Evolutionary conservation across 352 stramenopile genomes (phyloP), one percentile per base, ranked within the genome.

Genomic region (Nothophytophthora sp.): DNA sequence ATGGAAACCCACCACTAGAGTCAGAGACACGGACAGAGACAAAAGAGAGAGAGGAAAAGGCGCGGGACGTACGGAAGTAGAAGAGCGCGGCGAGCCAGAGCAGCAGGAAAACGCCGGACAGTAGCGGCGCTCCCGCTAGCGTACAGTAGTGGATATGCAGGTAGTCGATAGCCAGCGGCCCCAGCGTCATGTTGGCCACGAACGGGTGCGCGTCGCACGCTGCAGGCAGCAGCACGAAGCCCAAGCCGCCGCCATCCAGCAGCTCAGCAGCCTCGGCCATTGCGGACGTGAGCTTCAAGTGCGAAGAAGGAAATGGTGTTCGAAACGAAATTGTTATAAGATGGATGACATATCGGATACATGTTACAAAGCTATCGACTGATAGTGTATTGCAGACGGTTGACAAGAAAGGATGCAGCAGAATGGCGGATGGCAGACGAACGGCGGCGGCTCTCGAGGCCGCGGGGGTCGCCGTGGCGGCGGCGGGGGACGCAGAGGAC

Each of bases 131-230:
- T 1, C 51, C 74, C 4, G 58, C 59, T 33, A 95, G 58, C 18
- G 60, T 55, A 39, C 81, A 92, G 52, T 88, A 88, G 73, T 95
- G 81, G 28, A 93, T 40, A 38, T 90, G 73, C 13, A 92, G 60
- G 59, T 93, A 95, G 63, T 95, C 81, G 44, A 95, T 80, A 10
- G 63, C 51, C 16, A 95, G 70, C 50, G 82, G 81, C 6, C 84
- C 84, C 4, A 90, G 60, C 38, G 81, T 87, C 67, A 69, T 71
- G 45, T 88, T 91, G 20, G 66, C 63, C 40, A 70, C 70, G 50
- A 74, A 78, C 51, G 66, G 66, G 19, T 36, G 50, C 13, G 49
- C 53, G 20, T 63, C 52, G 44, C 63, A 77, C 23, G 50, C 55
- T 41, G 48, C 27, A 7, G 55, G 55, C 16, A 52, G 44, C 33